These are phyloP conservation scores for Phytophthora vignae DNA, from an alignment of 352 stramenopile species.

Conservation along the genomic window DNA sequence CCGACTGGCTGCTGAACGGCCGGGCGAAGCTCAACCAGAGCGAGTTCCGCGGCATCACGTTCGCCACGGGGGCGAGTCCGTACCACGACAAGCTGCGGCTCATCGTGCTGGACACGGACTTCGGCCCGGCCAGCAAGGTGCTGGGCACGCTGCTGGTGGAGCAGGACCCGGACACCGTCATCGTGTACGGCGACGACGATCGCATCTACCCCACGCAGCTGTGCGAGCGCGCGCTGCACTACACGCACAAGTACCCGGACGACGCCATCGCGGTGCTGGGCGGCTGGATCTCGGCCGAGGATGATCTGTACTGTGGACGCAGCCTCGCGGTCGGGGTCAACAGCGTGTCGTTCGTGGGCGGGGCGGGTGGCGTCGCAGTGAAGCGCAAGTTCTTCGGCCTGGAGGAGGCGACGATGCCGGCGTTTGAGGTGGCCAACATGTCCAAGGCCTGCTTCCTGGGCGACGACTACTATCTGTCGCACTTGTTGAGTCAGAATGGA, in stretches of 20 bases:
- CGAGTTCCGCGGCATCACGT: slow-evolving; percentile 45
- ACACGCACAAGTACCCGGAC: slow-evolving; percentile 54
- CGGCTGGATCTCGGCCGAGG: slow-evolving; percentile 59
- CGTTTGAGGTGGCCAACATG: slow-evolving; percentile 52
- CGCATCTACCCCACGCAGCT: slow-evolving; percentile 50
- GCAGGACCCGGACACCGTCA: slow-evolving; percentile 64
- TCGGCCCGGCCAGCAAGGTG: slow-evolving; percentile 63
- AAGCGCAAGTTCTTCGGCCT: slow-evolving; percentile 60
- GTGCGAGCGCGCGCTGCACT: slow-evolving; percentile 49
- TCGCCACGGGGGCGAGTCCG: slow-evolving; percentile 41
- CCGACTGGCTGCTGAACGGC: slow-evolving; percentile 46
- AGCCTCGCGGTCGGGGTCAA: slow-evolving; percentile 59
- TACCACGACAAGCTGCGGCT: slow-evolving; percentile 47
- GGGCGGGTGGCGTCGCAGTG: slow-evolving; percentile 55
- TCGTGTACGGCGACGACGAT: slow-evolving; percentile 68
- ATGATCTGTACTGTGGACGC: slow-evolving; percentile 59
- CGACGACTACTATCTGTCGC: slow-evolving; percentile 65
- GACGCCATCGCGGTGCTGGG: slow-evolving; percentile 59
- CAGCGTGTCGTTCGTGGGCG: slow-evolving; percentile 63
- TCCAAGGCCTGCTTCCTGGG: slow-evolving; percentile 60
- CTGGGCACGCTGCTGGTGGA: slow-evolving; percentile 59
- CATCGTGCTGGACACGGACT: slow-evolving; percentile 59
- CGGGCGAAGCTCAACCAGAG: slow-evolving; percentile 18
- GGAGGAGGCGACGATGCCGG: slow-evolving; percentile 37
- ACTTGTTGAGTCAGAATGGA: slow-evolving; percentile 49